These are phyloP conservation scores for Hypoxylon cercidicola DNA, from an alignment of 495 filamentous ascomycete species.

Conservation along the genomic window DNA sequence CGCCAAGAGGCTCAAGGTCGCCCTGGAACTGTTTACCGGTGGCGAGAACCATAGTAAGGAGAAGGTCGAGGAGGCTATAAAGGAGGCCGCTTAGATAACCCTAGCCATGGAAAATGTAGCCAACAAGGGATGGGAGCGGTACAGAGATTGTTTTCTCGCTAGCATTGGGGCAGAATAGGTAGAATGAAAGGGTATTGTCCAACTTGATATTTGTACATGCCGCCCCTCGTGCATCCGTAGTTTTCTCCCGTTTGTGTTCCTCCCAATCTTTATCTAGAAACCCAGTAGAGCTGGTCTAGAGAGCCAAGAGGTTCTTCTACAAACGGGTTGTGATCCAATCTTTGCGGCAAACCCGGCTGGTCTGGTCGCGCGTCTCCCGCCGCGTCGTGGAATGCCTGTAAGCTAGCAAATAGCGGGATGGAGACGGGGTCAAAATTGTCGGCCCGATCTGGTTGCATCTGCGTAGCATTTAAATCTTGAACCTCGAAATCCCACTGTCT, in stretches of 20 bases:
- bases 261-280: conserved; percentile 4
- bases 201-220: conserved; percentile 15
- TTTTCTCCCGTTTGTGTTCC: conserved; percentile 10
- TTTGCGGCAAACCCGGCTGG: conserved; percentile 13
- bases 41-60: conserved; percentile 44
- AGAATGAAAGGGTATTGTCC: conserved; percentile 20
- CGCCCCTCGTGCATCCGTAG: conserved; percentile 13
- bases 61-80: conserved; percentile 39
- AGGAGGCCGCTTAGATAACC: conserved; percentile 12
- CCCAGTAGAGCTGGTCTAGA: conserved; percentile 14
- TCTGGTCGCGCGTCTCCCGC: conserved; percentile 11
- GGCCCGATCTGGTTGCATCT: conserved; percentile 11
- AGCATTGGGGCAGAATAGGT: conserved; percentile 3
- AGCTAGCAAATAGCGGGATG: conserved; percentile 13
- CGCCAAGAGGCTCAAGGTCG: conserved; percentile 28
- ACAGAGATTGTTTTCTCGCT: no score
- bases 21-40: conserved; percentile 39
- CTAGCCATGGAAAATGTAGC: conserved; percentile 5
- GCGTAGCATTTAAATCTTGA: conserved; percentile 14
- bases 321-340: conserved; percentile 10
- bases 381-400: conserved; percentile 6
- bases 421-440: conserved; percentile 9
- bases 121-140: background rate
- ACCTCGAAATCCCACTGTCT: conserved; percentile 12
- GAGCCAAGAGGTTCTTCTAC: conserved; percentile 3